Base-by-base conservation (phyloP, 371 early-diverging fungal species). In the Mucor saturninus region DNA sequence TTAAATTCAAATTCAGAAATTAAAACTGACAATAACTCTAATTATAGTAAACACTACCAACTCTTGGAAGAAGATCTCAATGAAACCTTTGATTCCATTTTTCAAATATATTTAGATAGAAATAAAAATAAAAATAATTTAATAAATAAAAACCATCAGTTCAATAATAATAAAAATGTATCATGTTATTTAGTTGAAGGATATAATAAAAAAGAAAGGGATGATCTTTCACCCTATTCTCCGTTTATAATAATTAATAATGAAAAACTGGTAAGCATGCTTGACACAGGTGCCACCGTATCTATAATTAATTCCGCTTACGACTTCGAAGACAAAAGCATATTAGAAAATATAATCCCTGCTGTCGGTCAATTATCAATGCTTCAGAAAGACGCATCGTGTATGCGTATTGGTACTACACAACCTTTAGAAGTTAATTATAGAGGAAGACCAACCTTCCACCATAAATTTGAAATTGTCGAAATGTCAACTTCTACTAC, bases 311-410 rank as follows among this genome's bases (percentile, higher is more conserved):
- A 57, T 6, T 46, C 4, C 45, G 9, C 6, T 10, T 45, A 57
- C 46, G 48, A 31, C 0, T 57, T 57, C 32, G 58, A 57, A 26
- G 37, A 57, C 32, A 48, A 57, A 46, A 43, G 32, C 5, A 57
- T 57, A 3, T 57, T 45, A 3, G 58, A 57, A 7, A 15, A 31
- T 21, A 30, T 32, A 2, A 57, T 57, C 10, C 45, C 58, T 7
- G 32, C 58, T 9, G 5, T 5, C 0, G 58, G 58, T 4, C 7
- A 7, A 2, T 57, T 57, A 28, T 30, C 15, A 4, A 46, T 57
- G 10, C 26, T 48, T 32, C 26, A 46, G 11, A 43, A 49, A 13
- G 39, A 58, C 48, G 13, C 10, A 32, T 10, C 3, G 1, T 4
- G 32, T 1, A 3, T 15, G 11, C 50, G 52, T 5, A 59, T 50